Conservation (phyloP, 2,329 filamentous ascomycete genomes). For the Fusarium mexicanum region DNA sequence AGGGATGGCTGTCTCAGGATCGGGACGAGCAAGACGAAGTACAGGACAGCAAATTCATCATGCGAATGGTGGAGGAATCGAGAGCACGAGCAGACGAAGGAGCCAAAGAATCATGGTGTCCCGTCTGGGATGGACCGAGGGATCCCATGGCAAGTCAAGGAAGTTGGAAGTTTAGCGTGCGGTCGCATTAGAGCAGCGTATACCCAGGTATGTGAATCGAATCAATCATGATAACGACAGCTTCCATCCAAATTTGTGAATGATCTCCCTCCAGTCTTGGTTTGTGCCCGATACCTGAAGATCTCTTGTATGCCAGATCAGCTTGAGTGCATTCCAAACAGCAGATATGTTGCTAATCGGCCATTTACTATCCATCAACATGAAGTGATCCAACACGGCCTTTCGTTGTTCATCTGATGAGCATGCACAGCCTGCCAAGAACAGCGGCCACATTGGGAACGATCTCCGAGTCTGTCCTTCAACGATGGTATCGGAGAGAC, state of each 20-base stretch:
- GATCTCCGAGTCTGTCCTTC: slow-evolving; percentile 32
- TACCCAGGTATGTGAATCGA: background rate
- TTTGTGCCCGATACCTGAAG: slow-evolving; percentile 10
- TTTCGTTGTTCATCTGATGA: slow-evolving; percentile 38
- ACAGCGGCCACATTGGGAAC: slow-evolving; percentile 41
- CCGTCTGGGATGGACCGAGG: slow-evolving; percentile 37
- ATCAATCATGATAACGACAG: slow-evolving; percentile 8
- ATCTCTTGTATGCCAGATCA: slow-evolving; percentile 38
- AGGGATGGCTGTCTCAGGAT: slow-evolving; percentile 28
- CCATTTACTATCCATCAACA: slow-evolving; percentile 36
- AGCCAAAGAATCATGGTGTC: slow-evolving; percentile 35
- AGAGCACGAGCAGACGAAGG: slow-evolving; percentile 25
- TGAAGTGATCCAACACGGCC: slow-evolving; percentile 29
- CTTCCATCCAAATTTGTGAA: slow-evolving; percentile 42
- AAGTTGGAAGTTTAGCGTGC: slow-evolving; percentile 28
- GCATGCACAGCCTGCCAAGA: slow-evolving; percentile 38
- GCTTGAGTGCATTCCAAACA: slow-evolving; percentile 35
- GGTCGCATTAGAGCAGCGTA: slow-evolving; percentile 2
- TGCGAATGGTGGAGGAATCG: slow-evolving; percentile 35
- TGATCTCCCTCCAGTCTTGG: slow-evolving; percentile 39
- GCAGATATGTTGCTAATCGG: slow-evolving; percentile 39
- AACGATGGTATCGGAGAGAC: slow-evolving; percentile 34
- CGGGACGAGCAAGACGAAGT: background rate
- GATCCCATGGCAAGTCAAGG: slow-evolving; percentile 24
- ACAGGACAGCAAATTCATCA: slow-evolving; percentile 25